Base-by-base conservation (phyloP, 1,139 yeast genomes). In the Debaryomyces fabryi region DNA sequence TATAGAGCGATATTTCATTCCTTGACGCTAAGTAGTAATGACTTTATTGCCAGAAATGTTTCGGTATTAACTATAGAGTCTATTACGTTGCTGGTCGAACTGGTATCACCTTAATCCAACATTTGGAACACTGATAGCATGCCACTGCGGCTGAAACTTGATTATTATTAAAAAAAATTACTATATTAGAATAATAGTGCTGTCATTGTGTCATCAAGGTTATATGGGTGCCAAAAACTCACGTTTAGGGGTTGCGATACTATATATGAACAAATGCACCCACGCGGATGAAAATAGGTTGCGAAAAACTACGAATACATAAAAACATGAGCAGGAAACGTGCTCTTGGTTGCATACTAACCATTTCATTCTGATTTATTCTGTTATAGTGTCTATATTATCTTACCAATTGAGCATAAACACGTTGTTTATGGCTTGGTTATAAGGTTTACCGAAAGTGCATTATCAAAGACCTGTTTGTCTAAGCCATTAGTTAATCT, bases 351-450 rank as follows among this genome's bases (percentile, higher is more conserved):
- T 9, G 15, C 34, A 18, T 15, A 32, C 20, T 32, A 15, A 32
- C 18, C 35, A 15, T 9, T 10, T 32, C 20, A 32, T 32, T 27
- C 30, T 27, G 29, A 16, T 12, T 37, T 37, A 10, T 20, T 10
- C 33, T n/a, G 13, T 39, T 25, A 21, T 16, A 37, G 6, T 27
- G 30, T 12, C 5, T 12, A n/a, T 10, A 12, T 27, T 27, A 27
- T 6, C 6, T 27, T 27, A 5, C 6, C 6, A 12, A 4, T 12
- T 9, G 30, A 39, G 9, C 24, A 13, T 16, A 13, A 20, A 16
- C 42, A 40, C 43, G 43, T 40, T 40, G 43, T 13, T 25, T 29
- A 30, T 12, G 36, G 42, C 34, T 39, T 39, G 42, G 42, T 24
- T 6, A 12, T 23, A 21, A 30, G 18, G 33, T 30, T 13, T 13